Evolutionary conservation across 2,329 filamentous ascomycete species (phyloP).

Genomic region (Cercospora zeae-maydis): DNA sequence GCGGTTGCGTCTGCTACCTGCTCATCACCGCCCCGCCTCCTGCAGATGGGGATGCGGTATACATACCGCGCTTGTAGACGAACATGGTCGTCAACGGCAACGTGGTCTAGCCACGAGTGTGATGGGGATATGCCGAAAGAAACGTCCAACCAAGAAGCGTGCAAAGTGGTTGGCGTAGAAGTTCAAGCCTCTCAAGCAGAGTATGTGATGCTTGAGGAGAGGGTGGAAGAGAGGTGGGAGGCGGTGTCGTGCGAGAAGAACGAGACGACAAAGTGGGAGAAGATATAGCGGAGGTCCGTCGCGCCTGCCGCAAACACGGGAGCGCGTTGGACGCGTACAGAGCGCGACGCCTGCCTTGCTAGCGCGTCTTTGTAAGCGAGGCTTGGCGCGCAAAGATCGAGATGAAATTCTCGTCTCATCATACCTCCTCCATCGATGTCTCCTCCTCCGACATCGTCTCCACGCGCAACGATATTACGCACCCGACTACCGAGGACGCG

Average conservation of each 20-base stretch:
- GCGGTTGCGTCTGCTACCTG: constrained; percentile 3
- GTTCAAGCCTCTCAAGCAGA: constrained; percentile 19
- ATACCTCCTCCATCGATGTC: neutral
- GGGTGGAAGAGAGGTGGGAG: constrained; percentile 4
- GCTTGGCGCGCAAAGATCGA: neutral
- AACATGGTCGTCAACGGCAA: constrained; percentile 49
- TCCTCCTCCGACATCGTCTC: neutral
- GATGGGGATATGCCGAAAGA: constrained; percentile 9
- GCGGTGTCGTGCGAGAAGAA: constrained; percentile 19
- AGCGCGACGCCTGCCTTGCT: constrained; percentile 3
- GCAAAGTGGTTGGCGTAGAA: constrained; percentile 6
- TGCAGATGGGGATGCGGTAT: neutral
- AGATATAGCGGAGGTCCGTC: constrained; percentile 16
- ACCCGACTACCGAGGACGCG: neutral
- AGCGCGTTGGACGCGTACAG: constrained; percentile 2
- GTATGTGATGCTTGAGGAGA: constrained; percentile 18
- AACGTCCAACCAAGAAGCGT: constrained; percentile 14
- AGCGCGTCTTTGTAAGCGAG: constrained; percentile 11
- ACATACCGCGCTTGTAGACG: constrained; percentile 60
- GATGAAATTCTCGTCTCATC: constrained; percentile 1
- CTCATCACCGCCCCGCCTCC: neutral
- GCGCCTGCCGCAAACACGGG: constrained; percentile 11
- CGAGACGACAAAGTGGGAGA: constrained; percentile 11
- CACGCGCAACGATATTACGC: neutral
- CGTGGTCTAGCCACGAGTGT: constrained; percentile 28